These are phyloP conservation scores for Rhododendron henanense DNA, from an alignment of 148 eudicot genomes.

Conservation along the genomic window DNA sequence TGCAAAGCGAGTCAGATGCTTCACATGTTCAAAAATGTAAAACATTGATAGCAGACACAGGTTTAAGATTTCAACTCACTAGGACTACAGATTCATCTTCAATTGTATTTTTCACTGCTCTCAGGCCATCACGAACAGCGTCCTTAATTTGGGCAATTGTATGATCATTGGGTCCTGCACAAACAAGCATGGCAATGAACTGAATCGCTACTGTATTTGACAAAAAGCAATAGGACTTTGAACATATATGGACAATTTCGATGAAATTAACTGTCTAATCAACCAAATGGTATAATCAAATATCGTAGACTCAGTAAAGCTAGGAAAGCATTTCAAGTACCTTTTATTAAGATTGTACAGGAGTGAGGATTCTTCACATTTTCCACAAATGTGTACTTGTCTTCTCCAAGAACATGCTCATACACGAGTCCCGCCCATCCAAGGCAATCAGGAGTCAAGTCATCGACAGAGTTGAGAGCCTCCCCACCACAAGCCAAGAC, in stretches of 20 bases:
- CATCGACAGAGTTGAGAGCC: slow-evolving; percentile 91
- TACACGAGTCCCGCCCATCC: slow-evolving; percentile 99
- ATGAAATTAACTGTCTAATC: neutral
- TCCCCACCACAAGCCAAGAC: slow-evolving; percentile 99
- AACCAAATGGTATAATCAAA: neutral
- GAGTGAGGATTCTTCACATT: slow-evolving; percentile 93
- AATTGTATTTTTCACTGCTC: slow-evolving; percentile 88
- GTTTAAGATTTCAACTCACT: slow-evolving; percentile 32
- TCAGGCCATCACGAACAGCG: slow-evolving; percentile 97
- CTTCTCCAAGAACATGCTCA: slow-evolving; percentile 97
- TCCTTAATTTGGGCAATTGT: slow-evolving; percentile 99
- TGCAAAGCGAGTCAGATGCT: neutral
- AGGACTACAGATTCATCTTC: slow-evolving; percentile 90
- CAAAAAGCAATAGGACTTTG: neutral
- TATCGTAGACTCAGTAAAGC: neutral
- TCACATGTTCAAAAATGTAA: neutral
- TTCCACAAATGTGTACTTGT: slow-evolving; percentile 92
- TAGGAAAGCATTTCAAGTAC: slow-evolving; percentile 27
- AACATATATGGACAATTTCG: neutral
- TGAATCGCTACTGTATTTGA: neutral
- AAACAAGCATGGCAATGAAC: neutral
- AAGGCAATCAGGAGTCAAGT: slow-evolving; percentile 79
- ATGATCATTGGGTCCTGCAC: slow-evolving; percentile 93
- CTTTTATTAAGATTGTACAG: slow-evolving; percentile 90
- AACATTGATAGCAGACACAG: neutral